These are phyloP conservation scores for Nemophila menziesii DNA, from an alignment of 257 asterid species.

Conservation along the genomic window DNA sequence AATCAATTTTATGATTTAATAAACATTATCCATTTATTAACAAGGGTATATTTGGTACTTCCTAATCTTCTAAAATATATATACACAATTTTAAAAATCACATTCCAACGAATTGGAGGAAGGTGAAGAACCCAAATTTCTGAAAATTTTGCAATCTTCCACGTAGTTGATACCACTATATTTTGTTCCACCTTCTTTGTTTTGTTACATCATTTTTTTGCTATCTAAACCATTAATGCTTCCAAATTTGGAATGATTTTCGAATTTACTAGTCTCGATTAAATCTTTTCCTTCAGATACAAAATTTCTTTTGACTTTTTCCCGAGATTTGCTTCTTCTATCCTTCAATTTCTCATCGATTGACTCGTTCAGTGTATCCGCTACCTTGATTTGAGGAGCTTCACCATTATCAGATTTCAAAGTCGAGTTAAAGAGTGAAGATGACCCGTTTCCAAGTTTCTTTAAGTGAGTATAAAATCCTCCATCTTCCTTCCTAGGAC, in stretches of 20 bases:
- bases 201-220: conserved; percentile 19
- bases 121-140: too few species aligned
- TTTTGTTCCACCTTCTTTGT: conserved; percentile 41
- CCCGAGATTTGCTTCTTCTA: conserved; percentile 43
- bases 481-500: conserved; percentile 41
- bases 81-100: too few species aligned
- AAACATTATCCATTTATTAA: too few species aligned
- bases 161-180: too few species aligned
- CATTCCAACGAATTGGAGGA: too few species aligned
- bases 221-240: conserved; percentile 26
- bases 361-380: not conserved
- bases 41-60: too few species aligned
- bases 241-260: conserved; percentile 26
- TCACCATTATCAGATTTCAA: conserved; percentile 35
- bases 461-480: conserved; percentile 27
- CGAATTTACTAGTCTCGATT: conserved; percentile 36
- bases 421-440: conserved; percentile 50
- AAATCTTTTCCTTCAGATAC: conserved; percentile 36
- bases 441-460: conserved; percentile 51
- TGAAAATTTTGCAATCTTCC: too few species aligned
- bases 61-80: too few species aligned
- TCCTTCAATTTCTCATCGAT: conserved; percentile 50
- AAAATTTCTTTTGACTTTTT: conserved; percentile 33
- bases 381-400: conserved; percentile 15
- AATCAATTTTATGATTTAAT: too few species aligned